Evolutionary conservation across 371 early-diverging fungal species (phyloP).

Genomic region (Rhizomucor pusillus): DNA sequence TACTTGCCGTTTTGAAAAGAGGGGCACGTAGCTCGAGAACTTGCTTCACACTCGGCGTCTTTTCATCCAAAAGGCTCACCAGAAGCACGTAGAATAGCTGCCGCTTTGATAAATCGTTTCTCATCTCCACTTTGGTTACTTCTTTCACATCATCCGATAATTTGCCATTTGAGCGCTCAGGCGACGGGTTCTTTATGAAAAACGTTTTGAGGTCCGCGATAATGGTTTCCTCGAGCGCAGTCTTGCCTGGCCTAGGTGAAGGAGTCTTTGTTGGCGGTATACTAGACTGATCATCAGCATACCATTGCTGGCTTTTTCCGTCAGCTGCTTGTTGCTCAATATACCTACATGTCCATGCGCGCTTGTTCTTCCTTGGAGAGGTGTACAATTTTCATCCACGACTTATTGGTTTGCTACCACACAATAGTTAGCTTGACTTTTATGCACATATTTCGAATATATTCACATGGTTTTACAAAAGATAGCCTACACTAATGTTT

Average conservation of each 20-base stretch:
- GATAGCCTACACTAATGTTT: conserved; percentile 5
- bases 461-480: too few species aligned
- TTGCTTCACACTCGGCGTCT: conserved; percentile 14
- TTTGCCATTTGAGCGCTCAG: conserved; percentile 20
- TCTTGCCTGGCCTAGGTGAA: conserved; percentile 20
- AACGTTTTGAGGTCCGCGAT: conserved; percentile 47
- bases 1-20: conserved; percentile 55
- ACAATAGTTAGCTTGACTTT: conserved; percentile 1
- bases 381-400: conserved; percentile 67
- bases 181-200: conserved; percentile 33
- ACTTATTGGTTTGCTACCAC: conserved; percentile 35
- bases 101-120: conserved; percentile 69
- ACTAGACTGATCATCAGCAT: neutral
- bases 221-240: conserved; percentile 43
- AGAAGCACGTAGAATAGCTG: conserved; percentile 63
- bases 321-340: neutral
- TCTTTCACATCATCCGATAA: conserved; percentile 66
- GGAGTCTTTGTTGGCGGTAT: conserved; percentile 11
- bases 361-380: conserved; percentile 63
- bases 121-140: conserved; percentile 72
- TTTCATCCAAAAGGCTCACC: conserved; percentile 55
- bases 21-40: conserved; percentile 36
- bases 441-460: too few species aligned
- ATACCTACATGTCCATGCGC: conserved; percentile 43
- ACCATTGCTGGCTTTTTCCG: neutral